These are phyloP conservation scores for Suillus hirtellus DNA, from an alignment of 768 basidiomycete genomes.

Conservation along the genomic window DNA sequence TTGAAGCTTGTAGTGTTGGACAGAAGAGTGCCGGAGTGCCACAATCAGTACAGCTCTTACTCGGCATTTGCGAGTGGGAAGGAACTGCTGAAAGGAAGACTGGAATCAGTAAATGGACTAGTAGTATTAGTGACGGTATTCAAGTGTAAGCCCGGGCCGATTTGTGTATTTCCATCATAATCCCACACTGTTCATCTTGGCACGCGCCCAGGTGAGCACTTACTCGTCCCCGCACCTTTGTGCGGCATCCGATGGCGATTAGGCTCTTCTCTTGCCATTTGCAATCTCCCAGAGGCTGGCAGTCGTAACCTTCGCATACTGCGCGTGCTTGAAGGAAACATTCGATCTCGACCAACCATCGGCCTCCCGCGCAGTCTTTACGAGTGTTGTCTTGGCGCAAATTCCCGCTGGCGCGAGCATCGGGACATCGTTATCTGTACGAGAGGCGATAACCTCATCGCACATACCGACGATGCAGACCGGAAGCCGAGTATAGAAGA, in stretches of 20 bases:
- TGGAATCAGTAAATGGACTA: no score
- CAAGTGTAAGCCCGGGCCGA: no score
- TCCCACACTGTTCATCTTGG: no score
- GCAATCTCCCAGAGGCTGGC: not conserved
- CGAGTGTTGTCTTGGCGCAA: not conserved
- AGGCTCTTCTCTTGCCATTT: slow-evolving; percentile 1
- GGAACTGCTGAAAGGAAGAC: not conserved
- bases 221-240: not conserved
- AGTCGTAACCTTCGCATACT: slow-evolving; percentile 3
- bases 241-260: not conserved
- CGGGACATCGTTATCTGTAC: not conserved
- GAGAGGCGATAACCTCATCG: not conserved
- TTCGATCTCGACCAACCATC: not conserved
- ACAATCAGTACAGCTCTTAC: not conserved
- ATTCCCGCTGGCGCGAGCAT: not conserved
- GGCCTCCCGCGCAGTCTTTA: not conserved
- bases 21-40: not conserved
- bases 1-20: not conserved
- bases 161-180: no score
- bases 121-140: no score
- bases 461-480: not conserved
- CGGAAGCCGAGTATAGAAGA: not conserved
- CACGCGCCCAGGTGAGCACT: not conserved
- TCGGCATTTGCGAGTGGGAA: not conserved
- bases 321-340: not conserved